These are phyloP conservation scores for Chlorencoelia australis DNA, from an alignment of 2,329 filamentous ascomycete genomes.

Conservation along the genomic window DNA sequence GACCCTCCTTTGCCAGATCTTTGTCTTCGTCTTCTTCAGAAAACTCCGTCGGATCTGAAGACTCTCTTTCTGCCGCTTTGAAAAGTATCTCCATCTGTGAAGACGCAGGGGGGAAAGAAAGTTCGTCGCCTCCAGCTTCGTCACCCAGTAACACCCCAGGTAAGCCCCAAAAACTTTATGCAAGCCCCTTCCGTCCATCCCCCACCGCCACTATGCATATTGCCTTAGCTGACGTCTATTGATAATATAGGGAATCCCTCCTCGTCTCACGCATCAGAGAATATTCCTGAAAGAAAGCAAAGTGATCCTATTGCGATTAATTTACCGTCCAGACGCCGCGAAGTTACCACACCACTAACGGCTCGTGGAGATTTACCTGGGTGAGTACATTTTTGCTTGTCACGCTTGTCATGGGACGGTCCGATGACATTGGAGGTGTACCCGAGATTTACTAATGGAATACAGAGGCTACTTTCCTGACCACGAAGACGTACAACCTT, in stretches of 20 bases:
- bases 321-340: constrained; percentile 34
- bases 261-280: constrained; percentile 1
- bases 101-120: constrained; percentile 5
- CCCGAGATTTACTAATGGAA: too few relatives aligned
- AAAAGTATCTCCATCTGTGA: constrained; percentile 7
- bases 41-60: constrained; percentile 15
- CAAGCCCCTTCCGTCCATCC: constrained; percentile 2
- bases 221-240: not conserved
- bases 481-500: constrained; percentile 39
- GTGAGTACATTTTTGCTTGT: constrained; percentile 32
- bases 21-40: not conserved
- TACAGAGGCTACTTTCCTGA: constrained; percentile 49
- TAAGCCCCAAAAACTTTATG: constrained; percentile 11
- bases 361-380: constrained; percentile 48
- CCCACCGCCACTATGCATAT: constrained; percentile 3
- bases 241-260: constrained; percentile 6
- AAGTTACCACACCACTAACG: constrained; percentile 37
- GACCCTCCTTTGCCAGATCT: constrained; percentile 25
- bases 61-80: constrained; percentile 13
- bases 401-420: too few relatives aligned
- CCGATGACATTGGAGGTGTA: too few relatives aligned
- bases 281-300: constrained; percentile 20
- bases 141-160: constrained; percentile 9
- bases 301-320: constrained; percentile 43
- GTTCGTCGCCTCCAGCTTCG: constrained; percentile 4